Evolutionary conservation across 306 rosid species (phyloP).

Genomic region (Malus sylvestris): DNA sequence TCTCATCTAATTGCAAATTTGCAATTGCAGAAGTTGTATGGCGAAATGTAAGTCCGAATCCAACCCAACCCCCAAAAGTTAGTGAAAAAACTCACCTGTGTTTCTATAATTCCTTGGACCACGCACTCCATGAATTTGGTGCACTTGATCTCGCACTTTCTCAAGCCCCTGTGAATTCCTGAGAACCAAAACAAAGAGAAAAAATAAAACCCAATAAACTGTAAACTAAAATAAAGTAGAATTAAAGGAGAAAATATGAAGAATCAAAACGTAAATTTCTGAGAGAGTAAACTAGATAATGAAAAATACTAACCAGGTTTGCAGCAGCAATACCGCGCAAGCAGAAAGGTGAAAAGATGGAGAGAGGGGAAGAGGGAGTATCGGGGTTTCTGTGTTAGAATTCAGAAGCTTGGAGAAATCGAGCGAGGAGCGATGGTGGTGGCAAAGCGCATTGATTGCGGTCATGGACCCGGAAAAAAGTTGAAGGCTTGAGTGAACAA

Average conservation of each 20-base stretch:
- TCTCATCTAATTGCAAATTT: not conserved
- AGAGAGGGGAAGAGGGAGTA: not conserved
- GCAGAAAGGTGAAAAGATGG: not conserved
- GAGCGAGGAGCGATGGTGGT: not conserved
- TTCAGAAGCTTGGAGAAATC: not conserved
- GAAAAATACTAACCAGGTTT: not conserved
- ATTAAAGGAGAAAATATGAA: not conserved
- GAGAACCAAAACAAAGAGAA: not conserved
- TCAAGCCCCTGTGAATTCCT: not conserved
- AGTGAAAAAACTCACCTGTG: conserved; percentile 40
- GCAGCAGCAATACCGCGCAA: not conserved
- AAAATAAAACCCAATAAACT: not conserved
- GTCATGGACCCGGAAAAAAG: not conserved
- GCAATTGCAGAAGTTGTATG: not conserved
- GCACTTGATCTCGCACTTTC: not conserved
- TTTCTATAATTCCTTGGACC: conserved; percentile 89
- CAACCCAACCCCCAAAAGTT: not conserved
- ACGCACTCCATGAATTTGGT: conserved; percentile 69
- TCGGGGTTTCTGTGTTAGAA: not conserved
- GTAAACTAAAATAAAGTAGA: not conserved
- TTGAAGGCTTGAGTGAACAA: not conserved
- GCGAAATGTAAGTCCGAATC: not conserved
- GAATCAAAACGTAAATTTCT: not conserved
- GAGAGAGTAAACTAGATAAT: not conserved
- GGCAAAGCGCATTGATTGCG: not conserved